Percentiles rank a stretch among this genome's conserved stretches.
Conservation (phyloP, 1,284 basidiomycete genomes). For the Ganoderma lucidum region DNA sequence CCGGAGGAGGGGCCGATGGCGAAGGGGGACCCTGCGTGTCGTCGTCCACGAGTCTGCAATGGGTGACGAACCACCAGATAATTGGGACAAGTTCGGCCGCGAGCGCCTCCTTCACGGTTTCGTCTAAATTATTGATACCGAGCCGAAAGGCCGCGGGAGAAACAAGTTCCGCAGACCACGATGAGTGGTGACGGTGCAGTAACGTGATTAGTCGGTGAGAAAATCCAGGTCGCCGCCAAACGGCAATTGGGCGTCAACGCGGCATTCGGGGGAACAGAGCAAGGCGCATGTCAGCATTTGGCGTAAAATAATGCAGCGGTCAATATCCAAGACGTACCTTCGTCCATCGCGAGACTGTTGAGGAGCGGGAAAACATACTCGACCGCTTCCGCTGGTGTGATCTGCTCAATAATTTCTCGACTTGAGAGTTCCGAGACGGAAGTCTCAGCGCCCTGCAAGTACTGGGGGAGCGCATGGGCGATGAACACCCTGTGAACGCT, state of each 20-base stretch:
- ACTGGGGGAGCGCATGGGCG: constrained; percentile 72
- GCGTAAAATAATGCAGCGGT: constrained; percentile 21
- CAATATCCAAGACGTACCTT: constrained; percentile 60
- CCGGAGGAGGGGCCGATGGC: constrained; percentile 28
- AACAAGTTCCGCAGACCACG: constrained; percentile 19
- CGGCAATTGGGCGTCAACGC: constrained; percentile 22
- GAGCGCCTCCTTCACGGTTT: constrained; percentile 91
- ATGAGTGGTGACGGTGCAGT: constrained; percentile 21
- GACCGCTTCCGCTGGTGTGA: constrained; percentile 89
- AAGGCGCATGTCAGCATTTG: constrained; percentile 23
- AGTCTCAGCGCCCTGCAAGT: constrained; percentile 34
- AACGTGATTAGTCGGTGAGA: constrained; percentile 28
- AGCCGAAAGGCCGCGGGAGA: constrained; percentile 18
- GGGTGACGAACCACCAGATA: constrained; percentile 95
- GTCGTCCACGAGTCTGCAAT: constrained; percentile 68
- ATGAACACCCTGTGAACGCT: constrained; percentile 90
- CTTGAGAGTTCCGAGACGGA: constrained; percentile 57
- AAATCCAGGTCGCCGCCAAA: constrained; percentile 20
- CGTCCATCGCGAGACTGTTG: constrained; percentile 87
- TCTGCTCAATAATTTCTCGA: constrained; percentile 52
- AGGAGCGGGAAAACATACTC: constrained; percentile 95
- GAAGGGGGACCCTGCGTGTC: constrained; percentile 33
- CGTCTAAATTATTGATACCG: constrained; percentile 60
- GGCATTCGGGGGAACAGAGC: constrained; percentile 13
- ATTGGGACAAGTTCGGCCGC: constrained; percentile 84